phyloP scores from a whole-genome alignment of 257 asterid genomes.

The Anisodus acutangulus region DNA sequence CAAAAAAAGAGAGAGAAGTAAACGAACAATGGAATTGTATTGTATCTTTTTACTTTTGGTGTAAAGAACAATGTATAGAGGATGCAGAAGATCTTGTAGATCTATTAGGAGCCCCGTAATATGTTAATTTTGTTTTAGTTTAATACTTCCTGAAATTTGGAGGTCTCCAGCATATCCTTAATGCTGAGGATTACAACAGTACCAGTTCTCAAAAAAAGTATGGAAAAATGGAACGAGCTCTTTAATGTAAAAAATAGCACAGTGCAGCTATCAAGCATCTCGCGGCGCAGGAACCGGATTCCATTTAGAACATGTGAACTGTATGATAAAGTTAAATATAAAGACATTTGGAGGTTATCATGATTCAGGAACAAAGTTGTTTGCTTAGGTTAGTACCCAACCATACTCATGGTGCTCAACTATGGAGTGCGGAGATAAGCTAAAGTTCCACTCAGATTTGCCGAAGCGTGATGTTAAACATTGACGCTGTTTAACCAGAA shows the following conservation, averaged over 20 bases:
- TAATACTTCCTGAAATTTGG: neutral
- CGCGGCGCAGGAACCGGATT: neutral
- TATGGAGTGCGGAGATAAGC: neutral
- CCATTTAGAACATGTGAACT: neutral
- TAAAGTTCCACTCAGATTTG: neutral
- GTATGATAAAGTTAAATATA: neutral
- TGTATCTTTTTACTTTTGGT: neutral
- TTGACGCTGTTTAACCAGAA: neutral
- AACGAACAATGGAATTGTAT: neutral
- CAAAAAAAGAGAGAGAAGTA: neutral
- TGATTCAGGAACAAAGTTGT: neutral
- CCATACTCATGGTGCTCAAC: neutral
- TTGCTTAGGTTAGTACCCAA: neutral
- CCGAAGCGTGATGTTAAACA: neutral
- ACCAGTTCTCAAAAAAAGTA: neutral
- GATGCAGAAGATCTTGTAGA: neutral
- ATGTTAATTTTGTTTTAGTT: neutral
- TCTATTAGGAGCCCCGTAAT: neutral
- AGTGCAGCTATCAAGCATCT: neutral
- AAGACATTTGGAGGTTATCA: neutral
- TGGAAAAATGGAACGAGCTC: neutral
- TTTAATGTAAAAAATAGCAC: too few species aligned
- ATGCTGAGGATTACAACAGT: neutral
- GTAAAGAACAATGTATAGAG: neutral
- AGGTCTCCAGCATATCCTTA: neutral